phyloP scores from a whole-genome alignment of 2,329 filamentous ascomycete genomes.

The Shiraia bambusicola region DNA sequence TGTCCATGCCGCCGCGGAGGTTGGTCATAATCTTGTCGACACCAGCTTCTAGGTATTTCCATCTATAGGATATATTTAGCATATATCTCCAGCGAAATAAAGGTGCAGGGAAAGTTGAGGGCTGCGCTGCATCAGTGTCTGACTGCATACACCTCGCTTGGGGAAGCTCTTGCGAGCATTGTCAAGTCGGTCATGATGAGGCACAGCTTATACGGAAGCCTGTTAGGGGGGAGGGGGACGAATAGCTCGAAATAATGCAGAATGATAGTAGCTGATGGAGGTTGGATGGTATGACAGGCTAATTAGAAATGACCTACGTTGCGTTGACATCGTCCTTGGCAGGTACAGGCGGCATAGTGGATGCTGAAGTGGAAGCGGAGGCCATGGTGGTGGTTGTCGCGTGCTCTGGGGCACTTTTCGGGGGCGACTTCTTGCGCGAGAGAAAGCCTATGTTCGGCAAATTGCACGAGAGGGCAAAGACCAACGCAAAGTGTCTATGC shows the following conservation, averaged over 20 bases:
- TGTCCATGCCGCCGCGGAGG: conserved; percentile 87
- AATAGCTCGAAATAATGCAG: not conserved
- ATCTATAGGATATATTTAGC: conserved; percentile 58
- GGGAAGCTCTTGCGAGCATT: not conserved
- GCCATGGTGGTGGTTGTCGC: conserved; percentile 36
- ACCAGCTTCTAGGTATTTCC: conserved; percentile 84
- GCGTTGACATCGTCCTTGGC: conserved; percentile 61
- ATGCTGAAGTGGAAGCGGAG: conserved; percentile 31
- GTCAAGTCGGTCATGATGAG: not conserved
- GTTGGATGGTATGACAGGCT: no score
- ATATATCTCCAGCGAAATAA: not conserved
- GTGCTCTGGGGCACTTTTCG: conserved; percentile 39
- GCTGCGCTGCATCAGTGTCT: no score
- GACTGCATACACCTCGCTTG: no score
- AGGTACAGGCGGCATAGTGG: conserved; percentile 48
- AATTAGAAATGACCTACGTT: conserved; percentile 54
- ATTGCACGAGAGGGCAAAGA: conserved; percentile 8
- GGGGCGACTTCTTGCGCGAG: conserved; percentile 37
- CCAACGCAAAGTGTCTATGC: not conserved
- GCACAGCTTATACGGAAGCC: not conserved
- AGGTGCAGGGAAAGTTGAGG: not conserved
- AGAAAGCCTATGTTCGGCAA: conserved; percentile 28
- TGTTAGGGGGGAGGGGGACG: not conserved
- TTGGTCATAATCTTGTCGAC: conserved; percentile 93
- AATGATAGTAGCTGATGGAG: no score